These are phyloP conservation scores for Leccinum subspadiceum DNA, from an alignment of 1,284 basidiomycete species.

Conservation along the genomic window DNA sequence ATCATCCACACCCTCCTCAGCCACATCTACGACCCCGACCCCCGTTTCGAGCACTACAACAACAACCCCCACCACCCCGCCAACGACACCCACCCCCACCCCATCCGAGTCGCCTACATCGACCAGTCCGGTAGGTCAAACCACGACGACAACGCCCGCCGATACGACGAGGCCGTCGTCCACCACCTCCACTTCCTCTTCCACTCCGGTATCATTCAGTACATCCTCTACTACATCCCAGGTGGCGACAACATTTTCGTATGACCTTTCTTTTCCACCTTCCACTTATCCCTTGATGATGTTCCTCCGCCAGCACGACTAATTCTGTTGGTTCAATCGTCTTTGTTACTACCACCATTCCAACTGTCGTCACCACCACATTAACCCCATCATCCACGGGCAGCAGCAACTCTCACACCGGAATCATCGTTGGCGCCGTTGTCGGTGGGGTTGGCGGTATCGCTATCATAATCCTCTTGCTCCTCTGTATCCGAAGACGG, in stretches of 20 bases:
- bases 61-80: background rate
- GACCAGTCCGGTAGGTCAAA: background rate
- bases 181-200: background rate
- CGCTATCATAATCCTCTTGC: conserved; percentile 17
- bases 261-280: background rate
- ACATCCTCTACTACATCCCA: conserved; percentile 14
- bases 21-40: background rate
- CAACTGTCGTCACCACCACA: conserved; percentile 15
- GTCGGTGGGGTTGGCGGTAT: conserved; percentile 29
- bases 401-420: conserved; percentile 15
- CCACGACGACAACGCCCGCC: background rate
- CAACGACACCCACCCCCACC: background rate
- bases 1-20: conserved; percentile 10
- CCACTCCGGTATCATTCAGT: background rate
- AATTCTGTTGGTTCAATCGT: conserved; percentile 21
- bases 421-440: conserved; percentile 29
- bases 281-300: background rate
- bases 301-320: conserved; percentile 20
- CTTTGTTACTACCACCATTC: conserved; percentile 19
- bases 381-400: background rate
- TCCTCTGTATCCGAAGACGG: conserved; percentile 27
- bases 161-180: background rate
- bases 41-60: background rate
- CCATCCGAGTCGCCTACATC: conserved; percentile 5
- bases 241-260: conserved; percentile 20